Conservation (phyloP, 495 filamentous ascomycete species). For the Podospora pseudopauciseta region DNA sequence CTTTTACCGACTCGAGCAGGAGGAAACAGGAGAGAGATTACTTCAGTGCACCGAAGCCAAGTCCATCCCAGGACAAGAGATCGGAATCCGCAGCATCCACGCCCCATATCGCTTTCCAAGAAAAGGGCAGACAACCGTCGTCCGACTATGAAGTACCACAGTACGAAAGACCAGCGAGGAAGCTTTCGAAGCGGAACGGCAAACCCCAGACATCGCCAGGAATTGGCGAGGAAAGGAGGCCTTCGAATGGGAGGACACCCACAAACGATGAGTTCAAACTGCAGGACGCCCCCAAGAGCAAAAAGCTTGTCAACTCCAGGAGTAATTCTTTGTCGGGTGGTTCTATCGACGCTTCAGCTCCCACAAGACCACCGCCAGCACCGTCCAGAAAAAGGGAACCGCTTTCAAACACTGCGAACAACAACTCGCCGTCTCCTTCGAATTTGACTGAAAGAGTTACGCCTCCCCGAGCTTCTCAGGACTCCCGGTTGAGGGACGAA, state of each 20-base stretch:
- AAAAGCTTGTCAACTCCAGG: constrained; percentile 57
- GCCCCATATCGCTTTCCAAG: constrained; percentile 89
- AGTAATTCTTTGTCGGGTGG: constrained; percentile 58
- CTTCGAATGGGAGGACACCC: constrained; percentile 28
- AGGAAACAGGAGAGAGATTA: constrained; percentile 53
- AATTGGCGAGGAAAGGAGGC: constrained; percentile 41
- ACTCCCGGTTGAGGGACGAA: constrained; percentile 46
- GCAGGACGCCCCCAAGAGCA: constrained; percentile 69
- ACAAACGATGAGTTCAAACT: constrained; percentile 62
- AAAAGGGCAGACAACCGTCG: constrained; percentile 66
- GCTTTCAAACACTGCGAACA: constrained; percentile 14
- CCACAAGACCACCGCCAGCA: constrained; percentile 25
- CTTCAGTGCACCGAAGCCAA: constrained; percentile 39
- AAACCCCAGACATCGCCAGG: constrained; percentile 41
- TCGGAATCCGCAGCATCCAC: constrained; percentile 52
- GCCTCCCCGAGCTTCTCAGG: constrained; percentile 49
- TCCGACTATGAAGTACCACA: constrained; percentile 49
- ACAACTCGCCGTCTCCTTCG: constrained; percentile 32
- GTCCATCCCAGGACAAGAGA: constrained; percentile 30
- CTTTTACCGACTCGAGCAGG: constrained; percentile 37
- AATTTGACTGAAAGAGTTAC: constrained; percentile 36
- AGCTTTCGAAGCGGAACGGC: constrained; percentile 44
- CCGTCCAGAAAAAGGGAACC: constrained; percentile 33
- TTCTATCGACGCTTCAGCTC: constrained; percentile 27
- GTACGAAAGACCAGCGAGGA: constrained; percentile 38